Percentiles rank a stretch among this genome's conserved stretches.
These are phyloP conservation scores for Persicaria maculosa DNA, from an alignment of 148 eudicot genomes.

Conservation along the genomic window DNA sequence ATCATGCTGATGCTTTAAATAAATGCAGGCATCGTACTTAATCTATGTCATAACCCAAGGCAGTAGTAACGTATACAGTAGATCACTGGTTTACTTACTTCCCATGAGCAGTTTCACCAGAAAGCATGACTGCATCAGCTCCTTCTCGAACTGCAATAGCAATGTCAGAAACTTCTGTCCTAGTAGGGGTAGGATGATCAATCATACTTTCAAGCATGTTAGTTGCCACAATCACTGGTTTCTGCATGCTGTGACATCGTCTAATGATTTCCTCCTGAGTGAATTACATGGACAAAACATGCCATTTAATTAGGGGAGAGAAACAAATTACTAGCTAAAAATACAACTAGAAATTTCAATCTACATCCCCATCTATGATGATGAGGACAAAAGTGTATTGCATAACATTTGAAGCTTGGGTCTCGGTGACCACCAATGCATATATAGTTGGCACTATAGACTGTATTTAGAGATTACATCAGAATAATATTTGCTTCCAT, in stretches of 20 bases:
- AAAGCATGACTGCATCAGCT: conserved; percentile 94
- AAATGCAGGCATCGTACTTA: background rate
- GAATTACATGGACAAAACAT: background rate
- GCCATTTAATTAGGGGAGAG: background rate
- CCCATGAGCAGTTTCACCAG: conserved; percentile 99
- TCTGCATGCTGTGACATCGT: conserved; percentile 5
- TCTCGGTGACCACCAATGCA: background rate
- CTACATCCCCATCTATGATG: background rate
- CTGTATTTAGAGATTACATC: too few relatives aligned
- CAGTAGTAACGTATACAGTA: background rate
- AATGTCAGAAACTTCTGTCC: conserved; percentile 99
- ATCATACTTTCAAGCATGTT: conserved; percentile 99
- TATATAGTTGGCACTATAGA: too few relatives aligned
- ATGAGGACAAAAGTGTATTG: background rate
- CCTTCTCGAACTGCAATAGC: conserved; percentile 99
- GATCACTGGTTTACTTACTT: conserved; percentile 46
- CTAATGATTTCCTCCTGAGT: conserved; percentile 14
- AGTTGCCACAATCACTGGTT: conserved; percentile 41
- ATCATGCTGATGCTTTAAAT: background rate
- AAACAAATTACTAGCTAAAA: background rate
- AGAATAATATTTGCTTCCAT: too few relatives aligned
- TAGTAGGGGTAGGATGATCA: conserved; percentile 86
- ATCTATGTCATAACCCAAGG: background rate
- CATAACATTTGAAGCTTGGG: background rate
- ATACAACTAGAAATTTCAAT: conserved; percentile 2